A percentile compares a stretch with the other conserved stretches of the same genome.
Evolutionary conservation across 2,329 filamentous ascomycete genomes (phyloP).

Genomic region (Botrytis sinoallii): DNA sequence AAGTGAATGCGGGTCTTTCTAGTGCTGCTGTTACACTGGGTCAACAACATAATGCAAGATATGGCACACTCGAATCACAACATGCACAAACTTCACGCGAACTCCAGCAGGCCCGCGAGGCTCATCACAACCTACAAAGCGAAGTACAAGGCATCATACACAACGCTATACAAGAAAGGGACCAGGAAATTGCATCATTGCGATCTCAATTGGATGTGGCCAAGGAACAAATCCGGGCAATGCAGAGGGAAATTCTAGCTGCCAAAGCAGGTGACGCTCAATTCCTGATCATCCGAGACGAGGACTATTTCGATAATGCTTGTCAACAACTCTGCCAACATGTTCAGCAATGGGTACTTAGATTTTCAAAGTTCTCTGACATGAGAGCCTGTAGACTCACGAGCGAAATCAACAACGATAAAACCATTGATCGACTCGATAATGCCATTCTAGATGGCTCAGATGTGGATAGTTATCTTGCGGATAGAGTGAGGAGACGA

Average conservation of each 20-base stretch:
- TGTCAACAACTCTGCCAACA: constrained; percentile 95
- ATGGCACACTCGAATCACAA: constrained; percentile 63
- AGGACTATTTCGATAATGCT: constrained; percentile 91
- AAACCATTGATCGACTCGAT: constrained; percentile 89
- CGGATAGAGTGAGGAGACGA: constrained; percentile 80
- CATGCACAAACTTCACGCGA: constrained; percentile 65
- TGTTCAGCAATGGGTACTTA: constrained; percentile 94
- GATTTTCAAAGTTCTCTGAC: constrained; percentile 97
- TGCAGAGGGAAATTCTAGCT: constrained; percentile 57
- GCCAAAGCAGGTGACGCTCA: constrained; percentile 61
- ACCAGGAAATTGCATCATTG: constrained; percentile 76
- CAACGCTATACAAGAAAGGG: constrained; percentile 71
- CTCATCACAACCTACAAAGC: constrained; percentile 59
- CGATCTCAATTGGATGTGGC: constrained; percentile 73
- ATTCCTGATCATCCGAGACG: constrained; percentile 77
- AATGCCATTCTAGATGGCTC: constrained; percentile 92
- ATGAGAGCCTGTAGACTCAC: constrained; percentile 82
- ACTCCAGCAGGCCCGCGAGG: constrained; percentile 63
- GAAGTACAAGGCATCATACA: constrained; percentile 61
- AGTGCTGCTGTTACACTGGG: constrained; percentile 75
- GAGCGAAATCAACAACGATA: constrained; percentile 82
- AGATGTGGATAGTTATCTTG: constrained; percentile 84
- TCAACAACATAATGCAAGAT: constrained; percentile 70
- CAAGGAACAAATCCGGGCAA: constrained; percentile 56
- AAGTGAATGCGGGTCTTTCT: constrained; percentile 77